These are phyloP conservation scores for Suillus fuscotomentosus DNA, from an alignment of 768 basidiomycete genomes.

Conservation along the genomic window DNA sequence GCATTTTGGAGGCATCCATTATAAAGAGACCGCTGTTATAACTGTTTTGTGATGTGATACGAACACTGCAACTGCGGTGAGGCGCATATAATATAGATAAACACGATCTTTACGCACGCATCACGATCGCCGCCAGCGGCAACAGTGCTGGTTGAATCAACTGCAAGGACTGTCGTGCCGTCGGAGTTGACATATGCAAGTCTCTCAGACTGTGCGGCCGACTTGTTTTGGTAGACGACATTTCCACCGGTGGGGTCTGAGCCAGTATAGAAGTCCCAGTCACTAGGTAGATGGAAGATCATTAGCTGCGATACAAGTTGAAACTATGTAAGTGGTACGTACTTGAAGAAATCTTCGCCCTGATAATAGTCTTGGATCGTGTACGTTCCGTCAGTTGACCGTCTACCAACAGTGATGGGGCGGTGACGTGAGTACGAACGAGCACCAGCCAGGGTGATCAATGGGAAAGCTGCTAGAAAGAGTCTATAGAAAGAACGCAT, in stretches of 20 bases:
- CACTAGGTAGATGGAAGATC: slow-evolving; percentile 32
- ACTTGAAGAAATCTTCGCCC: slow-evolving; percentile 64
- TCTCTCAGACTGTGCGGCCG: slow-evolving; percentile 46
- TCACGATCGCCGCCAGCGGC: slow-evolving; percentile 51
- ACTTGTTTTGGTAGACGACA: slow-evolving; percentile 55
- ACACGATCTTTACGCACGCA: slow-evolving; percentile 33
- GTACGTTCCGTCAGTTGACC: slow-evolving; percentile 28
- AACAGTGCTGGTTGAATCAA: slow-evolving; percentile 55
- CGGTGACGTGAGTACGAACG: slow-evolving; percentile 25
- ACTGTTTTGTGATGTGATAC: slow-evolving; percentile 61
- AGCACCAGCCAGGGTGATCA: slow-evolving; percentile 38
- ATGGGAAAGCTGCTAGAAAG: slow-evolving; percentile 29
- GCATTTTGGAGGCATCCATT: slow-evolving; percentile 69
- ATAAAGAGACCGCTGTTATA: slow-evolving; percentile 71
- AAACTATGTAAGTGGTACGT: slow-evolving; percentile 16
- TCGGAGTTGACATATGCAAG: slow-evolving; percentile 65
- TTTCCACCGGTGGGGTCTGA: slow-evolving; percentile 71
- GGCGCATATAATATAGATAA: not conserved
- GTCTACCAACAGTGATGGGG: slow-evolving; percentile 17
- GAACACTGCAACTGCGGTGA: slow-evolving; percentile 43
- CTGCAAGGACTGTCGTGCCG: slow-evolving; percentile 56
- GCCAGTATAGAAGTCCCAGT: slow-evolving; percentile 65
- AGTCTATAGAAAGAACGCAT: slow-evolving; percentile 33
- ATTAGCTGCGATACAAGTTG: not conserved
- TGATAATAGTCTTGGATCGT: slow-evolving; percentile 38